phyloP scores from a whole-genome alignment of 1,284 basidiomycete genomes.

The Ceratorhiza oryzae-sativae region DNA sequence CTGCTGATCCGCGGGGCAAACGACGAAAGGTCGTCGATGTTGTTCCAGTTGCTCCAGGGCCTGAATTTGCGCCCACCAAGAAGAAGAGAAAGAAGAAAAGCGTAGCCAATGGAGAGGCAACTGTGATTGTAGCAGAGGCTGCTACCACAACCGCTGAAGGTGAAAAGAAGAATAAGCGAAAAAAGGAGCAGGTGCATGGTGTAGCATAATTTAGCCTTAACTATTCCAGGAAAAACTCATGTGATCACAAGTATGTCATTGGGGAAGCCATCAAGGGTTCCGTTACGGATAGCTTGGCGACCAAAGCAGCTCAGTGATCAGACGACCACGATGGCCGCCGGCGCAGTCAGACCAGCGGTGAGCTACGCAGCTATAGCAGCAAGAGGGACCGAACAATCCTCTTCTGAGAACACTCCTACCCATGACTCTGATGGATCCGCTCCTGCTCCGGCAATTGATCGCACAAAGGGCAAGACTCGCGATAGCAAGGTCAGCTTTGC shows the following conservation, averaged over 20 bases:
- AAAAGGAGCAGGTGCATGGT: constrained; percentile 26
- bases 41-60: constrained; percentile 11
- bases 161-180: constrained; percentile 29
- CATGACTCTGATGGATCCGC: constrained; percentile 1
- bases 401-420: not conserved
- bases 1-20: constrained; percentile 32
- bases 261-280: not conserved
- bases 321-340: constrained; percentile 33
- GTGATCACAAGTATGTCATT: constrained; percentile 13
- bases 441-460: not conserved
- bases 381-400: not conserved
- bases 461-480: constrained; percentile 32
- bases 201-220: not conserved
- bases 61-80: not conserved
- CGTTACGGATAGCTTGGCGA: not conserved
- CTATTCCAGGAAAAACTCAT: constrained; percentile 3
- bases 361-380: constrained; percentile 37
- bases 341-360: constrained; percentile 36
- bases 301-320: constrained; percentile 8
- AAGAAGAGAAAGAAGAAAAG: constrained; percentile 34
- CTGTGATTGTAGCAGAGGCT: not conserved
- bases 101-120: constrained; percentile 4
- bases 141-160: constrained; percentile 3
- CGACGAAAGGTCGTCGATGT: constrained; percentile 35
- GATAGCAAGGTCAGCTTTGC: constrained; percentile 41